Evolutionary conservation across 768 basidiomycete genomes (phyloP).

Genomic region (Rubroboletus satanas): DNA sequence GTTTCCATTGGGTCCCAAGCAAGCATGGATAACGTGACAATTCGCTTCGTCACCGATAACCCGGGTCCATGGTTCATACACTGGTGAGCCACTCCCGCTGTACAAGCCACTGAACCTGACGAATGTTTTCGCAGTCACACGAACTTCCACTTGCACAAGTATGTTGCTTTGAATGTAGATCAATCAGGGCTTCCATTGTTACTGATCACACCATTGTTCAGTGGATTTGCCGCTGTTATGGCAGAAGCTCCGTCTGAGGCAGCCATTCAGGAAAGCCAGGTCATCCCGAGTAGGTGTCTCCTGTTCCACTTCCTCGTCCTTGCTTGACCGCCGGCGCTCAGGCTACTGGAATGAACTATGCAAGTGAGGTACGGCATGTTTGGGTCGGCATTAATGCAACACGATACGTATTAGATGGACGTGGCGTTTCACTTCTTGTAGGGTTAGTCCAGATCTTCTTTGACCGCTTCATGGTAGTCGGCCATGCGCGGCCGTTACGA

Average conservation of each 20-base stretch:
- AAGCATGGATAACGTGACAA: constrained; percentile 41
- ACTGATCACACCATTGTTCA: not conserved
- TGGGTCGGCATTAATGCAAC: not conserved
- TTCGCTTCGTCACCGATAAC: constrained; percentile 68
- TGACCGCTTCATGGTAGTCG: not conserved
- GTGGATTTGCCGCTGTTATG: constrained; percentile 22
- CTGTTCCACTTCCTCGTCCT: not conserved
- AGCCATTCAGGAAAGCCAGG: constrained; percentile 9
- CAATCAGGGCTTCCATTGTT: not conserved
- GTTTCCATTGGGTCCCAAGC: constrained; percentile 29
- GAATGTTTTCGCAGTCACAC: constrained; percentile 13
- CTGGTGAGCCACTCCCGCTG: constrained; percentile 5
- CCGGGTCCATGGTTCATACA: constrained; percentile 33
- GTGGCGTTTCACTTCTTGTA: not conserved
- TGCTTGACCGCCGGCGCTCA: not conserved
- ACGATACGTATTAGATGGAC: not conserved
- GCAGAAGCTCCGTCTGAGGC: constrained; percentile 17
- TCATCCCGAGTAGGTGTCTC: constrained; percentile 15
- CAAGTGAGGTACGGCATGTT: not conserved
- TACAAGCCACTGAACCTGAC: not conserved
- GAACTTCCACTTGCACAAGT: constrained; percentile 21
- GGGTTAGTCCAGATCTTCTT: not conserved
- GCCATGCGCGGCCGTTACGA: not conserved
- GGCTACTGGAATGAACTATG: constrained; percentile 15
- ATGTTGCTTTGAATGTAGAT: constrained; percentile 3